Evolutionary conservation across 305 asterid species (phyloP), one percentile per base, ranked within the genome.

Genomic region (Lippia alba): DNA sequence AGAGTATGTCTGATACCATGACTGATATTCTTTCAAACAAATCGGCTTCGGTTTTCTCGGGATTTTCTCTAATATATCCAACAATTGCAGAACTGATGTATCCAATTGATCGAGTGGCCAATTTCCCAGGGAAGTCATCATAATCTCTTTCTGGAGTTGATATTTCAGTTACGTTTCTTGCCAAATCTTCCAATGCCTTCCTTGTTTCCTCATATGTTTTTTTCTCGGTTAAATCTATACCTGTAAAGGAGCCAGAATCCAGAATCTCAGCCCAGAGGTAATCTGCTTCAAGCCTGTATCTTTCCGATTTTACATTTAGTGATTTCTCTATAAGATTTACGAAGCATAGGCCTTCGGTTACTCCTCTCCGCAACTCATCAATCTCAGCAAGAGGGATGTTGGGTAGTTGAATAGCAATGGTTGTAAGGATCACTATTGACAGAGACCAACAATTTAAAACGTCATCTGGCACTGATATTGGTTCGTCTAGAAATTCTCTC

Each of bases 1-100:
- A 62, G 8, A 71, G 12, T 66, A 72, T 53, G 32, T 65, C 76
- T 12, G 76, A 71, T 15, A 76, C 70, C 67, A 65, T 64, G 1
- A 50, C 5, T 6, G 79, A 74, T 44, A 72, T 39, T 48, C 44
- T 36, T 50, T 61, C 16, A 3, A 77, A 61, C 55, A 77, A 16
- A 0, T 46, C 51, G 33, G 49, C 30, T 24, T 24, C 30, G 30
- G 30, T 24, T 24, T 24, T 24, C 30, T 24, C 30, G 2, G 30
- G 30, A 24, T 24, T 24, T 3, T 24, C 30, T 24, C 30, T 24
- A 24, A 24, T 24, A 24, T 24, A 24, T 3, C 30, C 2, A 36
- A 49, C 8, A 16, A 49, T 49, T 12, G 55, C 16, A 1, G 6
- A 7, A n/a, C 55, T 14, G 15, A 14, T 12, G 4, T 7, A 1